Base-by-base conservation (phyloP, 768 basidiomycete species). In the Filobasidium wieringae region DNA sequence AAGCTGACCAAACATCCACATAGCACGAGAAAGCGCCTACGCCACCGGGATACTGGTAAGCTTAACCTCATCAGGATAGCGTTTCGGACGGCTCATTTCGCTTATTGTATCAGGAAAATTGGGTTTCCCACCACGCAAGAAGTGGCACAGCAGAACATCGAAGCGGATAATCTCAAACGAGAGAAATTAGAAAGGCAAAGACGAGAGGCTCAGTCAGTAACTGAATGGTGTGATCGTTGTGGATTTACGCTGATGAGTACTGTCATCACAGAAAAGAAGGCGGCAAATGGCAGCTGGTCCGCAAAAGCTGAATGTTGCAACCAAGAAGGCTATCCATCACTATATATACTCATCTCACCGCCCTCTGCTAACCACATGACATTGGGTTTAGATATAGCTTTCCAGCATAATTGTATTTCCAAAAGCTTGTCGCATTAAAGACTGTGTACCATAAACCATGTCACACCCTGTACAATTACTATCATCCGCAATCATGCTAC, bases 91-190 rank as follows among this genome's bases (percentile, higher is more conserved):
- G n/a, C n/a, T n/a, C n/a, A n/a, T n/a, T 30, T 17, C 7, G 15
- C 9, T 24, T 15, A 5, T 11, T 24, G 17, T 58, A 33, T 11
- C 17, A 57, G 58, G 87, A 78, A 84, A 56, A 90, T 92, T 57
- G 88, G 86, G 1, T 92, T 96, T 69, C 91, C 91, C 1, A 77
- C 78, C 63, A 91, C 90, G 3, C 90, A 92, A 71, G 82, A 88
- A 67, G 83, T 82, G 15, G 79, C 77, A 45, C 79, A 79, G 54
- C 90, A 93, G 65, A 93, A 93, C 70, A 74, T 76, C 59, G 75
- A 76, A 57, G 91, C 90, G 8, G 79, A 78, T 57, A 79, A 80
- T 66, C 87, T 90, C 81, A 83, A 86, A 62, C 74, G 73, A 64
- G 77, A 78, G 70, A 88, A 88, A 76, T 77, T 77, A 59, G 73